Evolutionary conservation across 352 stramenopile genomes (phyloP), one percentile per base, ranked within the genome.

Genomic region (Phytophthora palmivora): DNA sequence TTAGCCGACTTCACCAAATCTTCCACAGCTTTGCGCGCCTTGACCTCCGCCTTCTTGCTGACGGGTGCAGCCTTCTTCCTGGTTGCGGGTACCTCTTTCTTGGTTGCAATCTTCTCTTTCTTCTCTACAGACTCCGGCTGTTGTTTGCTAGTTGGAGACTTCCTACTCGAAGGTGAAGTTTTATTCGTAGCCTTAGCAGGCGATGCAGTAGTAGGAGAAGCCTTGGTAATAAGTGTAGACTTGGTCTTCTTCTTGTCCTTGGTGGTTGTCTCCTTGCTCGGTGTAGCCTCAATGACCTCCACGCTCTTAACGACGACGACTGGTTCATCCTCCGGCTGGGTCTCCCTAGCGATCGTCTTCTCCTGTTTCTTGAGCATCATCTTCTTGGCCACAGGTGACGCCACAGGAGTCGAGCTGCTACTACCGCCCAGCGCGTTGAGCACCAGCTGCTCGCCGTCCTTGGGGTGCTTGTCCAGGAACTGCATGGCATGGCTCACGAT

Each of bases 401-500:
- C 54, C 12, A 59, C 49, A 6, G 65, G 46, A 18, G 32, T 61
- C 32, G 63, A 37, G 30, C 8, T 53, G 32, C 45, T 44, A 10
- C 30, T 59, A 21, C 63, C 30, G 3, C 47, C 54, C 49, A 91
- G 42, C 37, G 50, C 52, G 8, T 26, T 38, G 15, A 74, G 39
- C 47, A 91, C 58, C 11, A 55, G 63, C 52, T 68, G 24, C 36
- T 80, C 75, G 22, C 79, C 82, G 32, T 88, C 63, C 19, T 46
- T 48, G 6, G 70, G 56, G 53, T 83, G 63, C 9, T 66, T 43
- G 21, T 70, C 54, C 44, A 89, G 47, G 54, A 86, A 86, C 30
- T 76, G 39, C 49, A 70, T 55, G 16, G 81, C 62, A 46, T 84
- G 70, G 48, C 75, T 54, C 24, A 84, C 38, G 47, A 91, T 88